Percentiles rank a stretch among this genome's conserved stretches.
phyloP scores from a whole-genome alignment of 805 yeast genomes.

The Spathaspora boniae region DNA sequence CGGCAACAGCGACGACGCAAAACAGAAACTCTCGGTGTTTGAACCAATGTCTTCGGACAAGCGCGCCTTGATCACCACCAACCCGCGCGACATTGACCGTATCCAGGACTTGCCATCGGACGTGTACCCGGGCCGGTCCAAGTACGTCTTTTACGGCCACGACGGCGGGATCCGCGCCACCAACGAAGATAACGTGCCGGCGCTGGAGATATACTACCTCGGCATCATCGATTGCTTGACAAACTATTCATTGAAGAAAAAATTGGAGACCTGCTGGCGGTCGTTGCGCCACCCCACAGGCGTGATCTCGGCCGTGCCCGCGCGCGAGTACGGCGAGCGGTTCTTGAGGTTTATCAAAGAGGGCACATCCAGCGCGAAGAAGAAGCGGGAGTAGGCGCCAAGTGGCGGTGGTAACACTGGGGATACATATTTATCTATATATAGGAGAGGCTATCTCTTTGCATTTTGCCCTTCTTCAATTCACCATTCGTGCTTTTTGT shows the following conservation, averaged over 20 bases:
- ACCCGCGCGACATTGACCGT: slow-evolving; percentile 42
- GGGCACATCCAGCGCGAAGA: slow-evolving; percentile 19
- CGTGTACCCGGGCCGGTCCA: slow-evolving; percentile 46
- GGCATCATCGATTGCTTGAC: slow-evolving; percentile 96
- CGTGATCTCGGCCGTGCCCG: slow-evolving; percentile 85
- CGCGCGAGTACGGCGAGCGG: slow-evolving; percentile 84
- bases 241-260: slow-evolving; percentile 67
- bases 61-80: slow-evolving; percentile 41
- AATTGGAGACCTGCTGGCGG: slow-evolving; percentile 83
- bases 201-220: slow-evolving; percentile 72
- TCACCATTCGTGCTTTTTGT: too few relatives aligned
- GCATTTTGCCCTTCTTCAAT: too few relatives aligned
- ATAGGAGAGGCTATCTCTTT: too few relatives aligned
- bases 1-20: slow-evolving; percentile 32
- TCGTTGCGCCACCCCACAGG: slow-evolving; percentile 63
- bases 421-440: too few relatives aligned
- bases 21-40: slow-evolving; percentile 41
- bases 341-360: slow-evolving; percentile 65
- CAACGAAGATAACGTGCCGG: slow-evolving; percentile 55
- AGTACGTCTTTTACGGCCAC: slow-evolving; percentile 63
- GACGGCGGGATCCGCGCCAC: slow-evolving; percentile 86
- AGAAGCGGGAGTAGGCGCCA: slow-evolving; percentile 3
- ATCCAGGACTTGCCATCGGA: slow-evolving; percentile 39
- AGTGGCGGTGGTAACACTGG: too few relatives aligned
- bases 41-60: slow-evolving; percentile 41